Base-by-base conservation (phyloP, 2,329 filamentous ascomycete genomes). In the Aureobasidium uvarum region DNA sequence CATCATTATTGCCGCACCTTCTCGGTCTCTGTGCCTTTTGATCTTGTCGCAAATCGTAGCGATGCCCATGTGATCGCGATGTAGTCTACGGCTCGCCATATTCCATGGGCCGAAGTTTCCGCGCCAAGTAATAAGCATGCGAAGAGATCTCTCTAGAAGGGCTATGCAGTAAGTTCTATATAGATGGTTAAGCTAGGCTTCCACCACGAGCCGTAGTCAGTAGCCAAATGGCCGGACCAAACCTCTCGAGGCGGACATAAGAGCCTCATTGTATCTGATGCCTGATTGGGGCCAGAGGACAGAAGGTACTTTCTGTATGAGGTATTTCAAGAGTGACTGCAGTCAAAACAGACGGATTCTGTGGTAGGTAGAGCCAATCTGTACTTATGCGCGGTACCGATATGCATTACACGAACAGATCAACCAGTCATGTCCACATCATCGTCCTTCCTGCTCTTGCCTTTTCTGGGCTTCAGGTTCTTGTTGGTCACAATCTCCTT, bases 401-500 rank as follows among this genome's bases (percentile, higher is more conserved):
- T 6, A 11, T 54, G 28, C 50, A 18, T 54, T 8, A 33, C 16
- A 25, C 23, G 25, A 20, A 33, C 31, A 48, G 8, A n/a, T 41
- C 39, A 64, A 11, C 18, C 39, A n/a, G 31, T 23, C 63, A 59
- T 51, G 16, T 59, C 54, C 31, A 59, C 63, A 65, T 65, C 63
- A 18, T 16, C 39, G 43, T 31, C 51, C 25, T 60, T 59, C 36
- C 18, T 54, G 25, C 33, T 36, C 23, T 25, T 54, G 10, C 28
- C 48, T 43, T 48, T 66, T 13, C 39, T 64, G n/a, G 52, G 33
- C 20, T 60, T 51, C 31, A 25, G 56, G 39, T 64, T 67, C 28
- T 66, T 48, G 69, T 74, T 69, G 51, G 74, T 74, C 0, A 88
- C 88, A 70, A 90, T 87, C 65, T 83, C 81, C 59, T 85, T 85